A percentile compares a stretch with the other conserved stretches of the same genome.
Evolutionary conservation across 2,329 filamentous ascomycete genomes (phyloP).

Genomic region (Zalaria sp.): DNA sequence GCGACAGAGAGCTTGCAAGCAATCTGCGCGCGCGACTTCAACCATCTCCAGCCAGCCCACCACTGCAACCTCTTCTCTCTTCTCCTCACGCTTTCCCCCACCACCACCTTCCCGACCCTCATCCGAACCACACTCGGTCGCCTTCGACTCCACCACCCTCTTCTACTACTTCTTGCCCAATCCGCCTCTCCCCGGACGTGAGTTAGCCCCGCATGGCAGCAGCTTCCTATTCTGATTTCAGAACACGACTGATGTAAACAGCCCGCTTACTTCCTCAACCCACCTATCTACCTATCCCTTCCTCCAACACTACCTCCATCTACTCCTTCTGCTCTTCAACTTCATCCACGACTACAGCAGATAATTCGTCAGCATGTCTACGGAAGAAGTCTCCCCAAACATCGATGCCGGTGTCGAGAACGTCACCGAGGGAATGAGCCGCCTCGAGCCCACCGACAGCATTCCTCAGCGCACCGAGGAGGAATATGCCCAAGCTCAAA

Average conservation of each 20-base stretch:
- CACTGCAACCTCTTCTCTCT: too few relatives aligned
- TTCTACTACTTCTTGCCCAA: not conserved
- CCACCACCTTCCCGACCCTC: too few relatives aligned
- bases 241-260: not conserved
- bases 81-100: too few relatives aligned
- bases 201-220: not conserved
- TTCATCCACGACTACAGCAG: conserved; percentile 1
- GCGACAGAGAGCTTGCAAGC: too few relatives aligned
- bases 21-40: too few relatives aligned
- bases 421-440: conserved; percentile 27
- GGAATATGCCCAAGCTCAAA: conserved; percentile 82
- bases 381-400: conserved; percentile 20
- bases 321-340: conserved; percentile 1
- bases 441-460: conserved; percentile 41
- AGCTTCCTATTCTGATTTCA: not conserved
- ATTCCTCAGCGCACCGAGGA: conserved; percentile 91
- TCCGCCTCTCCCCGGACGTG: not conserved
- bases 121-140: too few relatives aligned
- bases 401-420: conserved; percentile 20
- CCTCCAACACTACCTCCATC: conserved; percentile 1
- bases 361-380: conserved; percentile 22
- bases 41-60: too few relatives aligned
- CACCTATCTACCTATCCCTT: not conserved
- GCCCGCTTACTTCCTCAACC: not conserved
- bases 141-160: too few relatives aligned